phyloP scores from a whole-genome alignment of 2,329 filamentous ascomycete genomes.

The Gyromitra esculenta region DNA sequence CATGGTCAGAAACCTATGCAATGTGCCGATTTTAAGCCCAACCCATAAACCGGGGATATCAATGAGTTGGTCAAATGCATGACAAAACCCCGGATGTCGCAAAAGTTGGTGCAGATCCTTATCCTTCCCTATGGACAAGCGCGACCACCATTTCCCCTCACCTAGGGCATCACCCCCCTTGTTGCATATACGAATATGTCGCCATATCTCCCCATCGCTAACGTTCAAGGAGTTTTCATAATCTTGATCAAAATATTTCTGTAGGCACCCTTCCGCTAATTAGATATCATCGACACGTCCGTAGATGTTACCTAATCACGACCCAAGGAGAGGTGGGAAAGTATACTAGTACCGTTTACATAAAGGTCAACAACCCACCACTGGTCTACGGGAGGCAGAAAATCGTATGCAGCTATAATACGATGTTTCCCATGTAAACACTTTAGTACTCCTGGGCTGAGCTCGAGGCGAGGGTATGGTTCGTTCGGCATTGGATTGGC shows the following conservation, averaged over 20 bases:
- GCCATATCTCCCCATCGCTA: conserved; percentile 39
- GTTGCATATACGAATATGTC: conserved; percentile 33
- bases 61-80: conserved; percentile 59
- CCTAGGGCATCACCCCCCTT: conserved; percentile 10
- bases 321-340: no score
- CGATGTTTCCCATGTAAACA: conserved; percentile 22
- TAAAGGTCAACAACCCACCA: conserved; percentile 31
- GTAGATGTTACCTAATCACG: no score
- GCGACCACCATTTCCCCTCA: conserved; percentile 56
- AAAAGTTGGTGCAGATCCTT: conserved; percentile 58
- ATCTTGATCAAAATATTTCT: background rate
- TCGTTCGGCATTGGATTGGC: background rate
- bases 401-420: conserved; percentile 8
- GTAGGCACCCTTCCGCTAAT: background rate
- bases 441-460: background rate
- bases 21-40: conserved; percentile 58
- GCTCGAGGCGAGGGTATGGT: conserved; percentile 14
- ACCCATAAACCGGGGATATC: conserved; percentile 59
- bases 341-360: conserved; percentile 4
- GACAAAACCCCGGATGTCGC: conserved; percentile 55
- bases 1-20: conserved; percentile 58
- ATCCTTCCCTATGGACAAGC: conserved; percentile 56
- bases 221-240: conserved; percentile 23
- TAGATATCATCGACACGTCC: background rate
- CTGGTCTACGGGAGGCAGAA: conserved; percentile 23